Evolutionary conservation across 78 protist genomes (phyloP).

Genomic region (Cavenderia fasciculata): DNA sequence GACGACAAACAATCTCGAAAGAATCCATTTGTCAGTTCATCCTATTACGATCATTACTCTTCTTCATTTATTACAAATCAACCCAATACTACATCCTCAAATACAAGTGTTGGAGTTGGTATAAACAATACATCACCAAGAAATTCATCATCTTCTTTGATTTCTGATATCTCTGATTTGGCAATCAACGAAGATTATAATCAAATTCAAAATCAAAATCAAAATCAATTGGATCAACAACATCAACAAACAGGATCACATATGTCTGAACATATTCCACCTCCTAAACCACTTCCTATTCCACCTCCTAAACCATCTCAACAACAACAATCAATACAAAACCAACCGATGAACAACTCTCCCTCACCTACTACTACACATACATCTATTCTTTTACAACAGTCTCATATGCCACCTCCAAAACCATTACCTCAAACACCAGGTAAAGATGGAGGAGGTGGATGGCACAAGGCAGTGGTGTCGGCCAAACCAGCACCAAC

Average conservation of each 20-base stretch:
- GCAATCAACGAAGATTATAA: too few species aligned
- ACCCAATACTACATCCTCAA: neutral
- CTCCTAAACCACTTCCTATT: neutral
- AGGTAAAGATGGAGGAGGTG: neutral
- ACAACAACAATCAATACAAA: neutral
- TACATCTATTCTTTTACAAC: neutral
- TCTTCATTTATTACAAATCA: slow-evolving; percentile 26
- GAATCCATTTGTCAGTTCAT: slow-evolving; percentile 6
- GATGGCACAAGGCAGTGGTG: slow-evolving; percentile 23
- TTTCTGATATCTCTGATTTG: too few species aligned
- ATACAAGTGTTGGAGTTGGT: neutral
- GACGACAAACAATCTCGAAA: slow-evolving; percentile 42
- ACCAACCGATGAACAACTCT: neutral
- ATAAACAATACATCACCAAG: neutral
- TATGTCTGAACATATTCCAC: neutral
- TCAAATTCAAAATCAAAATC: neutral
- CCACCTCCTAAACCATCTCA: neutral
- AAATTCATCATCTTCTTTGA: too few species aligned
- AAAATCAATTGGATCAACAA: neutral
- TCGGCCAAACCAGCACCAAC: neutral
- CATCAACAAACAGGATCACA: neutral
- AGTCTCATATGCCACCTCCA: neutral
- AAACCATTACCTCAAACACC: neutral
- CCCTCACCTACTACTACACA: neutral
- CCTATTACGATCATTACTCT: slow-evolving; percentile 13